These are phyloP conservation scores for Wickerhamiella parazyma DNA, from an alignment of 805 yeast species.

Conservation along the genomic window DNA sequence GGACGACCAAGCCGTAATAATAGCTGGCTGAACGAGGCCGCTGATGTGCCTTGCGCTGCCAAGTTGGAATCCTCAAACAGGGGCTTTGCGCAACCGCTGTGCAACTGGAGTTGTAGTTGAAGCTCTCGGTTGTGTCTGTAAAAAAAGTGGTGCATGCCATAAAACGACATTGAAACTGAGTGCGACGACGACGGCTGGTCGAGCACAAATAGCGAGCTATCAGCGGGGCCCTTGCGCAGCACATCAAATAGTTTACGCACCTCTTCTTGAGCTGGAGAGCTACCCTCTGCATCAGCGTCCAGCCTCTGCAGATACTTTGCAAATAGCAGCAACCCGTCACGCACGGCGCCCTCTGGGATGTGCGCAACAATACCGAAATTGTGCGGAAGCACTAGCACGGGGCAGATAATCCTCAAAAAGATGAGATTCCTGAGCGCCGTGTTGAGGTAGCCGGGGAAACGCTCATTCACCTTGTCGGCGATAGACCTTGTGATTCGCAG, in stretches of 20 bases:
- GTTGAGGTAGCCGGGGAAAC: conserved; percentile 2
- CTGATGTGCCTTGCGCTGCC: neutral
- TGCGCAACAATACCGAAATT: conserved; percentile 2
- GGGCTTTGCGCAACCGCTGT: neutral
- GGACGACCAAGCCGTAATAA: neutral
- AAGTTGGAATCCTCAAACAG: neutral
- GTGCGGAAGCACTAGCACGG: conserved; percentile 3
- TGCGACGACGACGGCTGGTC: neutral
- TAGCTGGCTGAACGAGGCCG: neutral
- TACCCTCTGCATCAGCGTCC: neutral
- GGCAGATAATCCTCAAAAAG: conserved; percentile 7
- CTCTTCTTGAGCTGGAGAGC: neutral
- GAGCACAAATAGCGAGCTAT: neutral
- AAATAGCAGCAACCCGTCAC: neutral
- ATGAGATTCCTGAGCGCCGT: conserved; percentile 4
- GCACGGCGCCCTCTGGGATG: neutral
- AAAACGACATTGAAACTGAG: neutral
- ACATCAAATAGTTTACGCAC: neutral
- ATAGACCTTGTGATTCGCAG: neutral
- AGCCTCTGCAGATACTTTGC: conserved; percentile 6
- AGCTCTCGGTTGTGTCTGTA: conserved; percentile 5
- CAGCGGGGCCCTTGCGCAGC: neutral
- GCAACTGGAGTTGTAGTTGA: neutral
- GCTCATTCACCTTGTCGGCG: neutral
- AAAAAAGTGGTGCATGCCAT: neutral